These are phyloP conservation scores for Haberlea rhodopensis DNA, from an alignment of 257 asterid genomes.

Conservation along the genomic window DNA sequence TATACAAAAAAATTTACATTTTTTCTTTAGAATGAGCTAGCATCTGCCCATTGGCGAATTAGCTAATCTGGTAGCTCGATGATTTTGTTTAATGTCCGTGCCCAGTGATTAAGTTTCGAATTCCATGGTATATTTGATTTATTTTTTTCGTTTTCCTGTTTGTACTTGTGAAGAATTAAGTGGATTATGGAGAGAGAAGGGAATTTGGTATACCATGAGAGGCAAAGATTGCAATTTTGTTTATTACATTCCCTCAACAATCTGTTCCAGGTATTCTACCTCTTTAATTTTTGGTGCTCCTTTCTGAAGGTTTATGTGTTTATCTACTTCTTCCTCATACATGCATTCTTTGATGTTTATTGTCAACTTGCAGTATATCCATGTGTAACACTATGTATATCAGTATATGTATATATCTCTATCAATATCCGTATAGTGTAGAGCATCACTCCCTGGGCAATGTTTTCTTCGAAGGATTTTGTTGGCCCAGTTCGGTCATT, in stretches of 20 bases:
- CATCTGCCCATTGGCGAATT: background rate
- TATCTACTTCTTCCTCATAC: background rate
- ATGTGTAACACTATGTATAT: background rate
- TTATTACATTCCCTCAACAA: constrained; percentile 88
- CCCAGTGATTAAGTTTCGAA: too few relatives aligned
- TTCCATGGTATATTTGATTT: background rate
- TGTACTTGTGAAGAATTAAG: background rate
- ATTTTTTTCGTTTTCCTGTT: background rate
- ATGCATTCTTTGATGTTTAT: background rate
- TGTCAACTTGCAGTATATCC: background rate
- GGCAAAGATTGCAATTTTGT: constrained; percentile 79
- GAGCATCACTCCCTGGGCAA: background rate
- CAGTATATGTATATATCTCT: background rate
- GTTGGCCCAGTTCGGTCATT: too few relatives aligned
- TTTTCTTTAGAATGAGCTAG: background rate
- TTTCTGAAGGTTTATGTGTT: background rate
- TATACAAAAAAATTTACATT: too few relatives aligned
- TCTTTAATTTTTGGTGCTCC: background rate
- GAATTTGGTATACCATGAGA: constrained; percentile 69
- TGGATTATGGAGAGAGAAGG: constrained; percentile 45
- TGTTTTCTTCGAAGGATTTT: background rate
- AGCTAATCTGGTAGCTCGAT: background rate
- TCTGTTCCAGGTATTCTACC: constrained; percentile 71
- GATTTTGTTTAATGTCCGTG: background rate
- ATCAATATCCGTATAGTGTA: background rate